Percentiles rank a stretch among this genome's conserved stretches.
phyloP scores from a whole-genome alignment of 768 basidiomycete genomes.

The Pleurotus djamor region DNA sequence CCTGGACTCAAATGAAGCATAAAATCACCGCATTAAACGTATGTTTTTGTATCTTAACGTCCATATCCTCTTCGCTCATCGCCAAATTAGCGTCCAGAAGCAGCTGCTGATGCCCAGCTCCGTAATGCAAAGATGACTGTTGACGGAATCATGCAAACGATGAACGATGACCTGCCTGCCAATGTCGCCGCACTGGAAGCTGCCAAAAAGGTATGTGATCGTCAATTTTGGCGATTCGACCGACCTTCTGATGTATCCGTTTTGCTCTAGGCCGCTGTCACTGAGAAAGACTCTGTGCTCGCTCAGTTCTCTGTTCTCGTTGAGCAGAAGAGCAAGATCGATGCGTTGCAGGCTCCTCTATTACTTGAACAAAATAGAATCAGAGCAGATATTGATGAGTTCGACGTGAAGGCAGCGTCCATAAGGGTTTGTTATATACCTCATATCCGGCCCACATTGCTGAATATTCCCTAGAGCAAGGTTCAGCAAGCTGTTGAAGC shows the following conservation, averaged over 20 bases:
- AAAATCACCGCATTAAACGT: slow-evolving; percentile 32
- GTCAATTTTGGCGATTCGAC: neutral
- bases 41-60: slow-evolving; percentile 9
- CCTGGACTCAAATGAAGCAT: slow-evolving; percentile 23
- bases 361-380: slow-evolving; percentile 42
- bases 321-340: slow-evolving; percentile 42
- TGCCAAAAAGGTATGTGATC: slow-evolving; percentile 46
- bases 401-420: slow-evolving; percentile 37
- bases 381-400: slow-evolving; percentile 48
- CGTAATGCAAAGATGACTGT: slow-evolving; percentile 32
- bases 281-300: slow-evolving; percentile 44
- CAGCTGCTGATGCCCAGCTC: slow-evolving; percentile 17
- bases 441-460: neutral
- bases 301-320: slow-evolving; percentile 48
- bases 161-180: slow-evolving; percentile 68
- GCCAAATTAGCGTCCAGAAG: slow-evolving; percentile 24
- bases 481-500: slow-evolving; percentile 45
- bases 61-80: no score
- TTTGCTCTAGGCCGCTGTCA: slow-evolving; percentile 47
- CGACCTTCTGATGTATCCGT: neutral
- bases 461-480: slow-evolving; percentile 33
- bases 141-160: slow-evolving; percentile 49
- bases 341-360: slow-evolving; percentile 40
- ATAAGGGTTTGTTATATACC: slow-evolving; percentile 37
- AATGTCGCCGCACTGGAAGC: slow-evolving; percentile 55